These are phyloP conservation scores for Drosera spatulata DNA, from an alignment of 179 eudicot genomes.

Conservation along the genomic window DNA sequence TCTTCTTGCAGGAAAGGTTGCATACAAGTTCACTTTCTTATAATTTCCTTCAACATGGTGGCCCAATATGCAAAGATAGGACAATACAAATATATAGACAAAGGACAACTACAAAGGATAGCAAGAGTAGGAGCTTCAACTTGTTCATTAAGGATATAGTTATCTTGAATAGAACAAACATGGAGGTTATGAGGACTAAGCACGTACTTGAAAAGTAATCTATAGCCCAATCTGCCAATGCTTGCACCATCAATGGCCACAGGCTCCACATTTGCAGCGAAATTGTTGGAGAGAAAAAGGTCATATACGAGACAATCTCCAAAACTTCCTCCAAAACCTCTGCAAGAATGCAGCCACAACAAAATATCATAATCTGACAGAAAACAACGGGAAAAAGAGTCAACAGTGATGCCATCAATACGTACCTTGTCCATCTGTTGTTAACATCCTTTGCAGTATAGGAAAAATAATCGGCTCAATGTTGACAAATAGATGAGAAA, in stretches of 20 bases:
- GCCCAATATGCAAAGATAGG: too few species aligned
- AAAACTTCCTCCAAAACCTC: conserved; percentile 98
- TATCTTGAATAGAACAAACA: too few species aligned
- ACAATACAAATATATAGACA: too few species aligned
- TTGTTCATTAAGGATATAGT: too few species aligned
- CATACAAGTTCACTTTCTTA: too few species aligned
- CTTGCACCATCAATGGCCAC: conserved; percentile 97
- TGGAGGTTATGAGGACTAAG: neutral
- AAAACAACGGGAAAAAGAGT: neutral
- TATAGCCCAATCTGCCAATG: conserved; percentile 94
- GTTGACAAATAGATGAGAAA: conserved; percentile 78
- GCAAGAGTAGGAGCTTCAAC: too few species aligned
- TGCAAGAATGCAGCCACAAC: conserved; percentile 16
- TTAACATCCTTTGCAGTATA: conserved; percentile 91
- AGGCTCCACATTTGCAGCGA: conserved; percentile 97
- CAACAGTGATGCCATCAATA: neutral
- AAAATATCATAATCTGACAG: neutral
- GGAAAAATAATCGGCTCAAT: conserved; percentile 95
- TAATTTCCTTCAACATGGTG: too few species aligned
- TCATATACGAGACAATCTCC: conserved; percentile 97
- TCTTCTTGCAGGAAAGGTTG: too few species aligned
- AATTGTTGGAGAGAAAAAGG: conserved; percentile 86
- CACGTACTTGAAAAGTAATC: conserved; percentile 67
- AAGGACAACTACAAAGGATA: too few species aligned
- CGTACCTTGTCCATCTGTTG: conserved; percentile 97